phyloP scores from a whole-genome alignment of 2,329 filamentous ascomycete species.

The Xylariaceae sp. region DNA sequence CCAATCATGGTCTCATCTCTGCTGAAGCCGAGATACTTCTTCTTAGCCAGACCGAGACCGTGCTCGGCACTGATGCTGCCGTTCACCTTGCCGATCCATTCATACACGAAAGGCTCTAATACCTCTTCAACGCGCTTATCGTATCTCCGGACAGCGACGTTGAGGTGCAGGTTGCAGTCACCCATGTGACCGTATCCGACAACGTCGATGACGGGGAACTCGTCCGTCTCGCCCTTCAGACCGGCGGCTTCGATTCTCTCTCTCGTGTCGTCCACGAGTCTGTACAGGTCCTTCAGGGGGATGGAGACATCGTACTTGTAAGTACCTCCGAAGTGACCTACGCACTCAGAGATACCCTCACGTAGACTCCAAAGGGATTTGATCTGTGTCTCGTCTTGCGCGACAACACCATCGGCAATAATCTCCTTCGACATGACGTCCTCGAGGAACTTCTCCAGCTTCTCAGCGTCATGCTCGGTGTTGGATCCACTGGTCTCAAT shows the following conservation, averaged over 20 bases:
- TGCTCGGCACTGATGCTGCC: constrained; percentile 98
- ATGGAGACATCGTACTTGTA: constrained; percentile 99
- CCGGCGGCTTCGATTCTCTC: constrained; percentile 67
- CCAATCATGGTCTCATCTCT: constrained; percentile 79
- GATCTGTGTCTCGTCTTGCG: constrained; percentile 88
- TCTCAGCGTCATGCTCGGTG: constrained; percentile 85
- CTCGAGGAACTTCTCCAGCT: constrained; percentile 85
- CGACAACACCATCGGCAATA: constrained; percentile 82
- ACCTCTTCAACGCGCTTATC: constrained; percentile 80
- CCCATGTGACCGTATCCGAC: constrained; percentile 98
- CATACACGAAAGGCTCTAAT: constrained; percentile 93
- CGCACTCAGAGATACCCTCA: constrained; percentile 84
- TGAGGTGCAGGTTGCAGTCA: constrained; percentile 90
- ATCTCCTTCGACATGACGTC: constrained; percentile 85
- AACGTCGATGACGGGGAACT: constrained; percentile 78
- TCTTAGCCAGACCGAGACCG: constrained; percentile 89
- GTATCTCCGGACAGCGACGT: constrained; percentile 76
- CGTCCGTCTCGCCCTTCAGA: constrained; percentile 69
- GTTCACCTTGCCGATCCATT: constrained; percentile 84
- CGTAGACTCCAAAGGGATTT: constrained; percentile 84
- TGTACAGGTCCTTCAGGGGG: constrained; percentile 79
- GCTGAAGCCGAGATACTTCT: constrained; percentile 91
- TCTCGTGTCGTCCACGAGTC: constrained; percentile 79
- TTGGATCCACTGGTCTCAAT: constrained; percentile 96
- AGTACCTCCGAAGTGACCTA: constrained; percentile 86